phyloP scores from a whole-genome alignment of 2,329 filamentous ascomycete species.

The Trichoderma koningii region DNA sequence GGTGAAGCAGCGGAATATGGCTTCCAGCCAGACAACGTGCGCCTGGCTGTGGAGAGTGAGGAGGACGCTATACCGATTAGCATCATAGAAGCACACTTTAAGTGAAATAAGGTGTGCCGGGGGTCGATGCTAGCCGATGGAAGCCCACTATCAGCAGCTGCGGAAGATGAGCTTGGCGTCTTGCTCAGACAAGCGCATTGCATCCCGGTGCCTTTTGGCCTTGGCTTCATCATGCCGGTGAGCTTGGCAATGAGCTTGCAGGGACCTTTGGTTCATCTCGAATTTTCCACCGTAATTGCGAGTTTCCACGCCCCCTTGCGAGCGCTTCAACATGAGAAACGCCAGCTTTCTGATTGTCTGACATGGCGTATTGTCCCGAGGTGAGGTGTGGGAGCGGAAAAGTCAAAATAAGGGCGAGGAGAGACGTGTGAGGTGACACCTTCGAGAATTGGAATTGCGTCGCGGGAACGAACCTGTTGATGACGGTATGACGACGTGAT shows the following conservation, averaged over 20 bases:
- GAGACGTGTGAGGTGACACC: background rate
- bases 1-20: background rate
- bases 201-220: background rate
- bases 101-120: conserved; percentile 29
- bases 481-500: too few species aligned
- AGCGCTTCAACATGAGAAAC: background rate
- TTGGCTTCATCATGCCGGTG: conserved; percentile 3
- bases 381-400: background rate
- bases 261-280: background rate
- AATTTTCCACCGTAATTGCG: background rate
- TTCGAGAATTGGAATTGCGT: too few species aligned
- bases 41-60: conserved; percentile 13
- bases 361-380: background rate
- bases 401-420: background rate
- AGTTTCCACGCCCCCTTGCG: conserved; percentile 1
- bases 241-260: conserved; percentile 15
- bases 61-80: conserved; percentile 15
- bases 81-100: conserved; percentile 25
- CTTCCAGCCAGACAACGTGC: conserved; percentile 20
- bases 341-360: conserved; percentile 4
- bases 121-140: conserved; percentile 17
- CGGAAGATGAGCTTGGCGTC: conserved; percentile 4
- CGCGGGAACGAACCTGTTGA: too few species aligned
- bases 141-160: background rate
- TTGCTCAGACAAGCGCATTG: background rate